Conservation (phyloP, 2,329 filamentous ascomycete species). For the Phialemonium atrogriseum region DNA sequence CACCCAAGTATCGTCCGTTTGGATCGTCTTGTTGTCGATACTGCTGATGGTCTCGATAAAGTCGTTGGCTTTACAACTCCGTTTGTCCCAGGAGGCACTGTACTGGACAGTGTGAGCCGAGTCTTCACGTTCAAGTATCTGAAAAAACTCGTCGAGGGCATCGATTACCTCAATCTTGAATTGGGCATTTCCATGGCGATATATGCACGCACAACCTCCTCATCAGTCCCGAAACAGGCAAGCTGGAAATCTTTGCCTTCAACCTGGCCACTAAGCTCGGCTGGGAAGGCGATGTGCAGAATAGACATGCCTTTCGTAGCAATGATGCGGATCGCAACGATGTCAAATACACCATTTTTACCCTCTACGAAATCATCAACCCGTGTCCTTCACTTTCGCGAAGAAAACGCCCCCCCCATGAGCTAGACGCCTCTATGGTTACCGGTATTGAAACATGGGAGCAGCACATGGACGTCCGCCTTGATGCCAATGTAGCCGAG, state of each 20-base stretch:
- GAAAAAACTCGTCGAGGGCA: conserved; percentile 5
- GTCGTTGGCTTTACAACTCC: conserved; percentile 27
- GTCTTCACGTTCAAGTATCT: conserved; percentile 10
- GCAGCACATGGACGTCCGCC: conserved; percentile 4
- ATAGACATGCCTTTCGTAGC: too few species aligned
- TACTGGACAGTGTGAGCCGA: conserved; percentile 6
- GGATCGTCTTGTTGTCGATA: conserved; percentile 24
- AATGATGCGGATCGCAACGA: conserved; percentile 7
- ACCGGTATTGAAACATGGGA: background rate
- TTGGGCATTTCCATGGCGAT: conserved; percentile 11
- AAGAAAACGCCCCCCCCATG: conserved; percentile 2
- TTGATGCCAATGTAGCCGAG: conserved; percentile 2
- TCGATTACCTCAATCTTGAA: conserved; percentile 10
- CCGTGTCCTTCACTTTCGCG: too few species aligned
- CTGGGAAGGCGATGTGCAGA: conserved; percentile 9
- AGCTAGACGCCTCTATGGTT: conserved; percentile 1
- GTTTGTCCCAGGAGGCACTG: conserved; percentile 21
- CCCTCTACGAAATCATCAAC: conserved; percentile 10
- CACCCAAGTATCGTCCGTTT: conserved; percentile 29
- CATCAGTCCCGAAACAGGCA: conserved; percentile 8
- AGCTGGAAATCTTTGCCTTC: conserved; percentile 10
- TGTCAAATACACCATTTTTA: conserved; percentile 8
- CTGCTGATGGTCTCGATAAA: conserved; percentile 14
- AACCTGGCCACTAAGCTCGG: conserved; percentile 7
- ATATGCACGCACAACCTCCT: conserved; percentile 8